Conservation (phyloP, 1,139 yeast genomes). For the Candida pseudoviswanathii region DNA sequence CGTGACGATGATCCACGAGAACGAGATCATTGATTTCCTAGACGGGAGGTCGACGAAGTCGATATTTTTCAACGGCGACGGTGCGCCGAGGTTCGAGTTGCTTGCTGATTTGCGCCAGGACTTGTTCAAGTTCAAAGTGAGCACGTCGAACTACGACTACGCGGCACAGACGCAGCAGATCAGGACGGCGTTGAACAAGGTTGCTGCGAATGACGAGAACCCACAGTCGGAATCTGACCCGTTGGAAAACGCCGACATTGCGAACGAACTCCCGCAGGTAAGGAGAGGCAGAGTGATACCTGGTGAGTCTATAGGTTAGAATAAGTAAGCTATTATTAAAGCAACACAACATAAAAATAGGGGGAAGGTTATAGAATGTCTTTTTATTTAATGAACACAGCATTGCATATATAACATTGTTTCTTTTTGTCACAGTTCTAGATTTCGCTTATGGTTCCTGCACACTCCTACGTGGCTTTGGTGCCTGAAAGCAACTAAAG, state of each 20-base stretch:
- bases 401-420: background rate
- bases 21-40: slow-evolving; percentile 27
- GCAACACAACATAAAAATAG: no score
- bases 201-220: background rate
- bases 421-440: background rate
- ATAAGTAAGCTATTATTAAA: background rate
- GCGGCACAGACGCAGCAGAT: slow-evolving; percentile 7
- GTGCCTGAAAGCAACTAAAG: background rate
- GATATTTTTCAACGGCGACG: slow-evolving; percentile 16
- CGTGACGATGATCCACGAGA: slow-evolving; percentile 33
- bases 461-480: background rate
- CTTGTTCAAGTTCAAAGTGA: slow-evolving; percentile 17
- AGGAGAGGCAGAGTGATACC: background rate
- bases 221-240: background rate
- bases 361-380: no score
- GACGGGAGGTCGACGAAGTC: slow-evolving; percentile 17
- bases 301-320: background rate
- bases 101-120: slow-evolving; percentile 19
- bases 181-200: background rate
- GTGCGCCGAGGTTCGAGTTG: slow-evolving; percentile 13
- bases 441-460: background rate
- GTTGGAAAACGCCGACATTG: slow-evolving; percentile 2
- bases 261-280: background rate
- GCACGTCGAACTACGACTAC: slow-evolving; percentile 14
- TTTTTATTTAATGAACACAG: no score